Conservation (phyloP, 352 stramenopile species). For the Pilasporangium apinafurcum region DNA sequence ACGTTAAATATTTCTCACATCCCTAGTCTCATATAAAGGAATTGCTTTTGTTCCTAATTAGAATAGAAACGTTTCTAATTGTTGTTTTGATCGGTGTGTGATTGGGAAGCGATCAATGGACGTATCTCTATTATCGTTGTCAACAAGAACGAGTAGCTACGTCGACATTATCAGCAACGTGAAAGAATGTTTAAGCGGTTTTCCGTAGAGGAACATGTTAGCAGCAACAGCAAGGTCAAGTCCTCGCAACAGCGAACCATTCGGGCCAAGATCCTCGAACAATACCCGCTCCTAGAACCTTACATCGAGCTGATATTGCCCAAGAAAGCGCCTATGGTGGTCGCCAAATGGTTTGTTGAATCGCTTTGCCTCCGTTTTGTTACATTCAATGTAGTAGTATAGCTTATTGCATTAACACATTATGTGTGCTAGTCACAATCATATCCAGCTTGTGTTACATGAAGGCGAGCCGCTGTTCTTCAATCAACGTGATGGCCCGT, state of each 20-base stretch:
- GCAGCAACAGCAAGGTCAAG: constrained; percentile 95
- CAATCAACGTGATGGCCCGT: constrained; percentile 94
- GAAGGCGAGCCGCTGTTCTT: constrained; percentile 94
- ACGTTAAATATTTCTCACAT: too few relatives aligned
- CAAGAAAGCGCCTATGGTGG: constrained; percentile 93
- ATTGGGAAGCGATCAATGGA: too few relatives aligned
- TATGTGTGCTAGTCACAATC: constrained; percentile 55
- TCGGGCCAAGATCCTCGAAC: constrained; percentile 90
- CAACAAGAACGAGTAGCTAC: too few relatives aligned
- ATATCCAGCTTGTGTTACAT: constrained; percentile 88
- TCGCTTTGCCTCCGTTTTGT: constrained; percentile 12
- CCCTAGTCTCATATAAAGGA: too few relatives aligned
- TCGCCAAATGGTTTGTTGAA: constrained; percentile 85
- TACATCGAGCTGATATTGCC: constrained; percentile 87
- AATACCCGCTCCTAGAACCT: constrained; percentile 89
- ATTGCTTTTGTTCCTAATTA: too few relatives aligned
- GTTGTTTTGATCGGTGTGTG: too few relatives aligned
- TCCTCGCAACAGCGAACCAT: constrained; percentile 95
- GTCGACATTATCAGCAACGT: too few relatives aligned
- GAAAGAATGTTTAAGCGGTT: constrained; percentile 99
- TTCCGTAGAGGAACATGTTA: constrained; percentile 91
- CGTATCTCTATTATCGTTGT: too few relatives aligned
- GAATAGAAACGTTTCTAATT: too few relatives aligned
- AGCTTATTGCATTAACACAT: too few relatives aligned
- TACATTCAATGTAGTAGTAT: constrained; percentile 5